Evolutionary conservation across 2,329 filamentous ascomycete genomes (phyloP).

Genomic region (Penicillium sp.): DNA sequence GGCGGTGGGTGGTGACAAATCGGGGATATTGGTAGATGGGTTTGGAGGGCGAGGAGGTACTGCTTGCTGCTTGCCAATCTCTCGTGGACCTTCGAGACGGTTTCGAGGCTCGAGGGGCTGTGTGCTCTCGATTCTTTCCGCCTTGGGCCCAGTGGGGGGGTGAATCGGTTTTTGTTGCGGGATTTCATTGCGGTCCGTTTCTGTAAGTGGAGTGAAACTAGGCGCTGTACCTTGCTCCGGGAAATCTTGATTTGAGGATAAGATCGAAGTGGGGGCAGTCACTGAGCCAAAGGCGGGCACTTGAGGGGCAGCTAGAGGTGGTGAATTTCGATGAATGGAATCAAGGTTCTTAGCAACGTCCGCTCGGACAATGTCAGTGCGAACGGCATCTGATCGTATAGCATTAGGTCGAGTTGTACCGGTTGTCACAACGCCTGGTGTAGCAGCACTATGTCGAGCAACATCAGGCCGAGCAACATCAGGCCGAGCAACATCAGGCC

Average conservation of each 20-base stretch:
- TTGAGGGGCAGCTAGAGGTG: conserved; percentile 42
- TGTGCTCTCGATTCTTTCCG: conserved; percentile 35
- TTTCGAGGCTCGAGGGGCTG: conserved; percentile 25
- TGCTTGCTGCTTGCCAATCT: conserved; percentile 27
- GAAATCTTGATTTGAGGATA: conserved; percentile 23
- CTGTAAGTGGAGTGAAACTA: conserved; percentile 10
- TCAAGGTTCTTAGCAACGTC: conserved; percentile 28
- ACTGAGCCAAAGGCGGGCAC: conserved; percentile 46
- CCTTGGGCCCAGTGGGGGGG: conserved; percentile 47
- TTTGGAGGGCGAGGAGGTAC: conserved; percentile 26
- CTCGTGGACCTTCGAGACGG: conserved; percentile 25
- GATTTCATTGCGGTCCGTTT: conserved; percentile 28
- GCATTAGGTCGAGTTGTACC: conserved; percentile 27
- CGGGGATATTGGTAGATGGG: conserved; percentile 25
- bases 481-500: not conserved
- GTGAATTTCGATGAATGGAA: conserved; percentile 32
- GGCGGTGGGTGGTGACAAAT: conserved; percentile 38
- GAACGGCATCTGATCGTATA: conserved; percentile 26
- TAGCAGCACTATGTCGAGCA: not conserved
- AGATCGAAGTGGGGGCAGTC: conserved; percentile 27
- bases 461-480: not conserved
- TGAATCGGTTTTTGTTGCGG: conserved; percentile 29
- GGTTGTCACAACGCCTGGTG: not conserved
- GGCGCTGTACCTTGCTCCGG: conserved; percentile 13
- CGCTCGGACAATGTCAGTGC: not conserved